phyloP scores from a whole-genome alignment of 768 basidiomycete species.

The Mycena capillaripes region DNA sequence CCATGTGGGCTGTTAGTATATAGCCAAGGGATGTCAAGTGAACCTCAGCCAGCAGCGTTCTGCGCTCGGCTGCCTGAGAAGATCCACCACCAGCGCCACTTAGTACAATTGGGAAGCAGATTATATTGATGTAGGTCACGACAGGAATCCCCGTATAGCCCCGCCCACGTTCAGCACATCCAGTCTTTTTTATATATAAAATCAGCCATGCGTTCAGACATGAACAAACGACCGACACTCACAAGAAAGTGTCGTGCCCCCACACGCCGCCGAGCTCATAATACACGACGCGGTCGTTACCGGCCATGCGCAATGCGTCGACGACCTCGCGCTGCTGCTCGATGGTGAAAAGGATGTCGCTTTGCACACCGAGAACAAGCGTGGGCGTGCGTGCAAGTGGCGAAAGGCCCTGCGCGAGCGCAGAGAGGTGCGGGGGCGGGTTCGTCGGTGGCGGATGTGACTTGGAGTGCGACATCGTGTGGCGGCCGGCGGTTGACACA shows the following conservation, averaged over 20 bases:
- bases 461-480: constrained; percentile 69
- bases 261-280: constrained; percentile 99
- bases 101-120: too few relatives aligned
- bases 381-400: constrained; percentile 84
- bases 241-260: constrained; percentile 99
- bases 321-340: constrained; percentile 97
- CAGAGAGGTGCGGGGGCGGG: constrained; percentile 80
- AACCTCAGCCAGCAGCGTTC: too few relatives aligned
- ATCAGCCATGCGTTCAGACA: constrained; percentile 7
- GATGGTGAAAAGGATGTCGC: constrained; percentile 96
- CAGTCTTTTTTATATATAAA: constrained; percentile 57
- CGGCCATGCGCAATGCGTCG: constrained; percentile 91
- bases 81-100: too few relatives aligned
- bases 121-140: constrained; percentile 45
- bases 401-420: constrained; percentile 82
- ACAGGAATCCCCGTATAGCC: constrained; percentile 91
- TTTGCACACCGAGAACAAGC: constrained; percentile 94
- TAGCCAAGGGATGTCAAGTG: too few relatives aligned
- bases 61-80: too few relatives aligned
- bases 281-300: constrained; percentile 91
- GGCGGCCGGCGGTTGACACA: constrained; percentile 42
- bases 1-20: too few relatives aligned
- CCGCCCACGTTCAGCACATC: constrained; percentile 93
- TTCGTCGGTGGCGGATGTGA: constrained; percentile 81
- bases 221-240: constrained; percentile 49